Base-by-base conservation (phyloP, 805 yeast species). In the Metschnikowia kunwiensis region DNA sequence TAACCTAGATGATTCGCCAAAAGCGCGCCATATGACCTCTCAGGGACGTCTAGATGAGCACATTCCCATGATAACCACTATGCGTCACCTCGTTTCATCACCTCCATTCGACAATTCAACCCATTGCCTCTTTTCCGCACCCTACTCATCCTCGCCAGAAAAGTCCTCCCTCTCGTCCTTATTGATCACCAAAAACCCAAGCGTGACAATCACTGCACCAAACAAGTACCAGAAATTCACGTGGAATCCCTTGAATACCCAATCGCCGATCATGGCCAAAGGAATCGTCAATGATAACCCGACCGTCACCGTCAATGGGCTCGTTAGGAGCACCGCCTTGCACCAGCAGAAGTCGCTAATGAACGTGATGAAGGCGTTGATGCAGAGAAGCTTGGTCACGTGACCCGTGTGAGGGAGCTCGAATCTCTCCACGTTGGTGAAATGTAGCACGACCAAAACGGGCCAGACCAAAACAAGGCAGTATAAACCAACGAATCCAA, bases 331-430 rank as follows among this genome's bases (percentile, higher is more conserved):
- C 77, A 89, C 93, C 0, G 97, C 95, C 45, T 86, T 78, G 22
- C 95, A 96, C 98, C 98, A 93, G 53, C 94, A 80, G 50, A 82
- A 88, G 57, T 93, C 98, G 25, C 95, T 82, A 11, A 89, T 61
- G 48, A 93, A 82, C 1, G 96, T 87, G 27, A 87, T 78, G 23
- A 77, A 53, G 40, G 89, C 84, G 58, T 93, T 93, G 30, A 77
- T 43, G 0, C 73, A 33, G 5, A 91, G 63, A 3, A 88, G 65
- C 1, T 60, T 39, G 52, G 79, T 64, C 3, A 82, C 77, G 24
- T 68, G 65, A 0, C 63, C 44, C 1, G 74, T 60, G 0, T 71
- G 66, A 1, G 97, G 97, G 28, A 82, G 51, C 50, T 77, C 88
- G 43, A 93, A 81, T 7, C 57, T 61, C 59, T 93, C 98, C 38